Conservation (phyloP, 1,284 basidiomycete genomes). For the Ganoderma meredithae region DNA sequence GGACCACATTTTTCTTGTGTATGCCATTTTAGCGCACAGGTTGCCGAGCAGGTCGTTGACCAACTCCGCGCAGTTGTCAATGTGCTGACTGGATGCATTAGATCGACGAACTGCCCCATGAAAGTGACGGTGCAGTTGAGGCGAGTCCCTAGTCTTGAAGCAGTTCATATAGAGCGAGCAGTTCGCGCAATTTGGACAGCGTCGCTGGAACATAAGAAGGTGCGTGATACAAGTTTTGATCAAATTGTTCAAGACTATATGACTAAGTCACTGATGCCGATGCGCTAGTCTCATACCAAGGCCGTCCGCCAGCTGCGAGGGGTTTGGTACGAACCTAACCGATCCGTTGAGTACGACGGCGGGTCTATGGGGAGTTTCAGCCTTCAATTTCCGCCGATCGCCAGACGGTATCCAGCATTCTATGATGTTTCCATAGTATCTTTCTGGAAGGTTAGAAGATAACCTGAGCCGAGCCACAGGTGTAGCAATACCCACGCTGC, state of each 20-base stretch:
- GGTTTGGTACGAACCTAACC: no score
- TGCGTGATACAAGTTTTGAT: background rate
- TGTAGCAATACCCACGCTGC: conserved; percentile 28
- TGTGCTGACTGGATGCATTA: background rate
- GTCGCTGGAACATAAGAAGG: background rate
- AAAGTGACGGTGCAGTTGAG: conserved; percentile 14
- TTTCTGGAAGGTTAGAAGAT: conserved; percentile 33
- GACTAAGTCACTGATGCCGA: background rate
- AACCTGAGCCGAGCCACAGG: conserved; percentile 38
- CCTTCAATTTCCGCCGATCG: background rate
- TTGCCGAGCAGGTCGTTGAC: background rate
- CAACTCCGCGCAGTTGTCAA: background rate
- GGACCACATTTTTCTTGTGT: no score
- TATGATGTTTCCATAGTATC: conserved; percentile 33
- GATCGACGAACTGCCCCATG: background rate
- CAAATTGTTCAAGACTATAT: background rate
- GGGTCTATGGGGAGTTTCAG: background rate
- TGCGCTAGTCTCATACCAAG: no score
- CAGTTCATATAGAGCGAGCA: background rate
- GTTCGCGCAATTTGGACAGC: background rate
- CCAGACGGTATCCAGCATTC: conserved; percentile 24
- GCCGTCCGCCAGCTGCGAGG: no score
- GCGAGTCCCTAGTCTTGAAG: background rate
- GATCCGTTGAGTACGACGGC: background rate
- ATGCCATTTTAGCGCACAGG: background rate